Percentiles rank a stretch among this genome's conserved stretches.
Conservation (phyloP, 2,329 filamentous ascomycete species). For the Alternaria incomplexa region DNA sequence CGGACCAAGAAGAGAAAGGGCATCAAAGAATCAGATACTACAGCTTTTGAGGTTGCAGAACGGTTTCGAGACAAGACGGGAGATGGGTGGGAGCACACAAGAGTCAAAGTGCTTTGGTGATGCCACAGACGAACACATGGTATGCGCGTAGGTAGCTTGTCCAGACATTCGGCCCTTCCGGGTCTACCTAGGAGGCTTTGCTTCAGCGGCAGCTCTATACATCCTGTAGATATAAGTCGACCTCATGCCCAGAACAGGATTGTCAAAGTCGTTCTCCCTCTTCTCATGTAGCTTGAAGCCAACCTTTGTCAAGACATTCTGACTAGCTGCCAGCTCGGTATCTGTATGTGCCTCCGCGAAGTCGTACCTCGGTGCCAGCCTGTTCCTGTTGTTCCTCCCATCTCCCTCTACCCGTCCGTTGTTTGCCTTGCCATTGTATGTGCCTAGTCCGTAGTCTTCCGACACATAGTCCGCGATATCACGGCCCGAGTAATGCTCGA, state of each 20-base stretch:
- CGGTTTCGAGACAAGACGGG: background rate
- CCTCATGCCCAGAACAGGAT: constrained; percentile 41
- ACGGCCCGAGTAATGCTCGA: constrained; percentile 37
- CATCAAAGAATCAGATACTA: constrained; percentile 1
- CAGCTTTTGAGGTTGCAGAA: background rate
- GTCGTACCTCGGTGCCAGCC: constrained; percentile 11
- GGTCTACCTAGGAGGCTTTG: background rate
- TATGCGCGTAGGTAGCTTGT: too few relatives aligned
- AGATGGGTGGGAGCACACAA: background rate
- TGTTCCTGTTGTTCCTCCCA: background rate
- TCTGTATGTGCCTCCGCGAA: constrained; percentile 57
- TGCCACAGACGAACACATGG: background rate
- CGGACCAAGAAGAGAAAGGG: constrained; percentile 11
- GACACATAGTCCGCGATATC: background rate
- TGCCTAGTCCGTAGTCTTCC: background rate
- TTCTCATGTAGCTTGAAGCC: constrained; percentile 60
- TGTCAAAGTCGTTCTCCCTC: constrained; percentile 51
- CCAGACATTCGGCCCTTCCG: background rate
- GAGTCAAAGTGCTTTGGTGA: background rate
- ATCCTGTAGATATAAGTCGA: constrained; percentile 48
- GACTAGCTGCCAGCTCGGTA: constrained; percentile 59
- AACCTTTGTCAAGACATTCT: constrained; percentile 62
- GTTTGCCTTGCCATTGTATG: background rate
- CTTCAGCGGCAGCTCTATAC: constrained; percentile 19
- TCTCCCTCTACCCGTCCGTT: background rate